A percentile compares a stretch with the other conserved stretches of the same genome.
phyloP scores from a whole-genome alignment of 345 rosid genomes.

The Corchorus capsularis region DNA sequence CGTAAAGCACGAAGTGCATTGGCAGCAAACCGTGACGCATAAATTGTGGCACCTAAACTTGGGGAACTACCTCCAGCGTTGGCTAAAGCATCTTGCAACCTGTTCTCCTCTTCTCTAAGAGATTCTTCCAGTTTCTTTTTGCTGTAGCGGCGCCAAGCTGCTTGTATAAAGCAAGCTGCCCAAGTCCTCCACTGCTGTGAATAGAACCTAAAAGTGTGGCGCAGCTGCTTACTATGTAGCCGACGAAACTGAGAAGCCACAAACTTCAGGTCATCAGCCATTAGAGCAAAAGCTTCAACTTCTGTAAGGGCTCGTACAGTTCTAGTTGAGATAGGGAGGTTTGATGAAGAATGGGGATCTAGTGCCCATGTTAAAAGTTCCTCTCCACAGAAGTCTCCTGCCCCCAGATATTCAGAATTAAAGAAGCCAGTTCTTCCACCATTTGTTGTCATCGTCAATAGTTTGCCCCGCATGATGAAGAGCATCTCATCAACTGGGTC shows the following conservation, averaged over 20 bases:
- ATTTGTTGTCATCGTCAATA: conserved; percentile 65
- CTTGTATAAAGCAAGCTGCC: conserved; percentile 95
- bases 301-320: conserved; percentile 69
- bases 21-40: conserved; percentile 87
- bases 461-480: conserved; percentile 89
- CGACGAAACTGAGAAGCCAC: conserved; percentile 87
- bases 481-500: conserved; percentile 94
- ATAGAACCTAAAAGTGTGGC: conserved; percentile 80
- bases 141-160: conserved; percentile 75
- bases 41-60: conserved; percentile 88
- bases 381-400: conserved; percentile 93
- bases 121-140: conserved; percentile 80
- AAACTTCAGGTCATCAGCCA: conserved; percentile 80
- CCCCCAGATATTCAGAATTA: conserved; percentile 71
- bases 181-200: conserved; percentile 92
- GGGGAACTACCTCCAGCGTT: conserved; percentile 65
- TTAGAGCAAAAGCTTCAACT: conserved; percentile 90
- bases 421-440: conserved; percentile 89
- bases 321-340: conserved; percentile 86
- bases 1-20: conserved; percentile 64
- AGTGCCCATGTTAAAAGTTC: conserved; percentile 94
- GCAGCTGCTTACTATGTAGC: conserved; percentile 86
- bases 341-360: conserved; percentile 77
- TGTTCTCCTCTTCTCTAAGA: conserved; percentile 62
- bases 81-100: conserved; percentile 77